phyloP scores from a whole-genome alignment of 2,329 filamentous ascomycete species.

The Tolypocladium sp. region DNA sequence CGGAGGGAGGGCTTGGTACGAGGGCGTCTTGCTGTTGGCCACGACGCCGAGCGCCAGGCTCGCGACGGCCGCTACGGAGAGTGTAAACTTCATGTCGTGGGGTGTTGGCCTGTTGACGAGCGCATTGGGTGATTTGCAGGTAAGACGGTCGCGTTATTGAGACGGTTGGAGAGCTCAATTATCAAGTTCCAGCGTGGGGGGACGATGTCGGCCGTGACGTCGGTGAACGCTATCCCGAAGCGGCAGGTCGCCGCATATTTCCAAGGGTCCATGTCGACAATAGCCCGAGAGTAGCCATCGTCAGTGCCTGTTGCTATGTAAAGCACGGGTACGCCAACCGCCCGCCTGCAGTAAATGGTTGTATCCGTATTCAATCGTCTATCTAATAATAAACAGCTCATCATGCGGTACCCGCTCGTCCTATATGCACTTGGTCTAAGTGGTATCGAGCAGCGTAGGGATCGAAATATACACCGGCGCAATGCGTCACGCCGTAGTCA shows the following conservation, averaged over 20 bases:
- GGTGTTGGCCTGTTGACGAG: neutral
- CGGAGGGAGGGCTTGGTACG: conserved; percentile 5
- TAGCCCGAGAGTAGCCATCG: neutral
- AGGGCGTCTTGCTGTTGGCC: neutral
- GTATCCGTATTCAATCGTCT: neutral
- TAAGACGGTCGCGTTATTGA: neutral
- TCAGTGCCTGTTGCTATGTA: neutral
- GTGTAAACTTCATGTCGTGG: neutral
- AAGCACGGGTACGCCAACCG: neutral
- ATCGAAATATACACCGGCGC: neutral
- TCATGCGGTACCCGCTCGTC: neutral
- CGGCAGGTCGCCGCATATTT: neutral
- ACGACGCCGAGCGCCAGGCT: neutral
- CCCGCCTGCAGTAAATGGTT: neutral
- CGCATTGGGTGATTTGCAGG: neutral
- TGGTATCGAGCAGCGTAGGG: neutral
- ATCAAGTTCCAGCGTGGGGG: no score
- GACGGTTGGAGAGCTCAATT: neutral
- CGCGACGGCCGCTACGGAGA: neutral
- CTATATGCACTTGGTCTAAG: neutral
- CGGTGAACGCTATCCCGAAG: neutral
- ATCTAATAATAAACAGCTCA: neutral
- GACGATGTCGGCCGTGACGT: neutral
- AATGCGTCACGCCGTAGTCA: neutral
- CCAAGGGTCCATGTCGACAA: neutral